phyloP scores from a whole-genome alignment of 2,329 filamentous ascomycete species.

The Neofusicoccum sp. region DNA sequence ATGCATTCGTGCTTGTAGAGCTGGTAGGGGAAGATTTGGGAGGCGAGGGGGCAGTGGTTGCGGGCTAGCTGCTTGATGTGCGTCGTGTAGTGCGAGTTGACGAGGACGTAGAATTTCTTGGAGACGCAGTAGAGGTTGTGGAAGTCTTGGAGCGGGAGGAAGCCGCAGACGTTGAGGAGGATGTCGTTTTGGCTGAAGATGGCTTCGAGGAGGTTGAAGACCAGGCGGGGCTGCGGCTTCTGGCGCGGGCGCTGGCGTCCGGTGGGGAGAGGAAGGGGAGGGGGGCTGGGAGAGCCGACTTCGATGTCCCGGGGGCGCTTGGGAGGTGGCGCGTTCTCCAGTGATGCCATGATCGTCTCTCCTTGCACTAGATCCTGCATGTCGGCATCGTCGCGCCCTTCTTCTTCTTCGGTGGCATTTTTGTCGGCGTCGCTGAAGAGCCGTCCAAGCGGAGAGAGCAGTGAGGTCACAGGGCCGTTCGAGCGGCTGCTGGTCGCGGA shows the following conservation, averaged over 20 bases:
- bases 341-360: background rate
- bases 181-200: conserved; percentile 36
- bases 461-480: background rate
- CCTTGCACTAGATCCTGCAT: too few species aligned
- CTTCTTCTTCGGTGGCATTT: background rate
- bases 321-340: background rate
- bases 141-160: conserved; percentile 26
- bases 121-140: conserved; percentile 37
- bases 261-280: background rate
- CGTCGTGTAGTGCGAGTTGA: conserved; percentile 52
- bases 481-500: background rate
- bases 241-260: background rate
- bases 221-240: background rate
- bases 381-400: background rate
- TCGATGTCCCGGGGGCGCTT: background rate
- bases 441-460: background rate
- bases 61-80: conserved; percentile 56
- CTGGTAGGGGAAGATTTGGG: conserved; percentile 59
- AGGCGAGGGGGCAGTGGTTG: conserved; percentile 55
- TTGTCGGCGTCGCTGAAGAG: background rate
- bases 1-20: conserved; percentile 59
- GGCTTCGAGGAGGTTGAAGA: conserved; percentile 36
- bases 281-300: background rate
- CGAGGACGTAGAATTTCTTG: conserved; percentile 39
- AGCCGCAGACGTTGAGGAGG: conserved; percentile 34